phyloP scores from a whole-genome alignment of 495 filamentous ascomycete genomes.

The Diplogelasinospora grovesii region DNA sequence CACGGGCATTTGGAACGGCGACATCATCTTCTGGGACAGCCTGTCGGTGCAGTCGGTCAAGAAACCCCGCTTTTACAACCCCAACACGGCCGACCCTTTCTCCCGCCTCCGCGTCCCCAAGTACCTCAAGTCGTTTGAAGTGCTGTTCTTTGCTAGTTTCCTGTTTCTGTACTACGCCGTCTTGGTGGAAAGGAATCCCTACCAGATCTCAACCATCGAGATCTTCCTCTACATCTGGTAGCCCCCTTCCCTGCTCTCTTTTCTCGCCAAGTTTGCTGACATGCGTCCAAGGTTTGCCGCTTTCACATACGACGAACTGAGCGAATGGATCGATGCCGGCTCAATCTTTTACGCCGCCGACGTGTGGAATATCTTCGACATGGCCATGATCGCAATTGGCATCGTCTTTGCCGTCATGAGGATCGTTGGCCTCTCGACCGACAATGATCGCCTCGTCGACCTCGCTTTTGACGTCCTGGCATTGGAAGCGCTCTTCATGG shows the following conservation, averaged over 20 bases:
- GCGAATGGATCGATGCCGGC: slow-evolving; percentile 77
- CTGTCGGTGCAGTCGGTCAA: slow-evolving; percentile 71
- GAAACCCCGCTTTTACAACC: slow-evolving; percentile 75
- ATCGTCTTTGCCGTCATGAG: slow-evolving; percentile 62
- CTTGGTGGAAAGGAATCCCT: slow-evolving; percentile 52
- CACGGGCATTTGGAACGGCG: slow-evolving; percentile 83
- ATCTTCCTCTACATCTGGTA: slow-evolving; percentile 55
- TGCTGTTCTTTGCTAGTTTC: slow-evolving; percentile 77
- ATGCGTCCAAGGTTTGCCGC: too few species aligned
- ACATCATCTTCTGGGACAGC: slow-evolving; percentile 88
- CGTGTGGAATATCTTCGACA: slow-evolving; percentile 87
- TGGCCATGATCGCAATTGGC: slow-evolving; percentile 81
- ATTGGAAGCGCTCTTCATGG: slow-evolving; percentile 82
- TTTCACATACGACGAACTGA: slow-evolving; percentile 82
- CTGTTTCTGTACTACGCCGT: slow-evolving; percentile 80
- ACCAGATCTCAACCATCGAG: slow-evolving; percentile 45
- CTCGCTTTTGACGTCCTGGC: slow-evolving; percentile 82
- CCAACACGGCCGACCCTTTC: slow-evolving; percentile 68
- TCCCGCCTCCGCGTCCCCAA: slow-evolving; percentile 82
- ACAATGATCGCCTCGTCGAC: slow-evolving; percentile 59
- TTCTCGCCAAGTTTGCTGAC: too few species aligned
- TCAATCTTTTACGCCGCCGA: slow-evolving; percentile 78
- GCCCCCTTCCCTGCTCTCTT: too few species aligned
- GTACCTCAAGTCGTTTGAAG: slow-evolving; percentile 86
- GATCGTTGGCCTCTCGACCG: slow-evolving; percentile 61